Conservation (phyloP, 257 asterid genomes). For the Eustoma russellianum region DNA sequence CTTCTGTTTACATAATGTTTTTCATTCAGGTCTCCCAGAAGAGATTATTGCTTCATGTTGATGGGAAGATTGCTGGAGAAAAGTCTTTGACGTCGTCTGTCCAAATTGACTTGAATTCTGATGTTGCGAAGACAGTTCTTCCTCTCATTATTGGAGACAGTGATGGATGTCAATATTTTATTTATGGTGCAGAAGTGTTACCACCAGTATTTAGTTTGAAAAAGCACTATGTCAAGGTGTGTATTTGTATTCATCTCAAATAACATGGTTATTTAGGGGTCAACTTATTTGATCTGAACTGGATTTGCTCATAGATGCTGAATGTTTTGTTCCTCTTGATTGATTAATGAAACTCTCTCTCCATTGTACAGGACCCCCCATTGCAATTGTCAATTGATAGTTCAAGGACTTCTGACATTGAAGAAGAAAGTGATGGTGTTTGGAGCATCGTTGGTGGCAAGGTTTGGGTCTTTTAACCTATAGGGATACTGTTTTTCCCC, state of each 20-base stretch:
- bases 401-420: conserved; percentile 62
- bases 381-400: conserved; percentile 47
- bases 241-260: neutral
- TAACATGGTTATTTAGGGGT: neutral
- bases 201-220: conserved; percentile 22
- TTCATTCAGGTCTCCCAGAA: conserved; percentile 41
- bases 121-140: conserved; percentile 26
- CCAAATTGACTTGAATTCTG: conserved; percentile 22
- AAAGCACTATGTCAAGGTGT: conserved; percentile 49
- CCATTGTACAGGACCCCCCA: conserved; percentile 57
- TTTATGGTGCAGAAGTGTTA: conserved; percentile 41
- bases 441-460: conserved; percentile 96
- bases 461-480: conserved; percentile 22
- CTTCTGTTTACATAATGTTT: conserved; percentile 9
- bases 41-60: conserved; percentile 46
- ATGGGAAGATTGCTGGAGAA: conserved; percentile 63
- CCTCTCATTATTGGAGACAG: conserved; percentile 39
- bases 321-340: too few relatives aligned
- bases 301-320: conserved; percentile 1
- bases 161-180: conserved; percentile 39
- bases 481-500: conserved; percentile 2
- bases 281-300: neutral
- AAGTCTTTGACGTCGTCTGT: conserved; percentile 31
- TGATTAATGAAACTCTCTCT: conserved; percentile 10
- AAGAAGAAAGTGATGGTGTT: conserved; percentile 74